A percentile compares a stretch with the other conserved stretches of the same genome.
These are phyloP conservation scores for Aspergillus glaucus DNA, from an alignment of 2,329 filamentous ascomycete genomes.

Conservation along the genomic window DNA sequence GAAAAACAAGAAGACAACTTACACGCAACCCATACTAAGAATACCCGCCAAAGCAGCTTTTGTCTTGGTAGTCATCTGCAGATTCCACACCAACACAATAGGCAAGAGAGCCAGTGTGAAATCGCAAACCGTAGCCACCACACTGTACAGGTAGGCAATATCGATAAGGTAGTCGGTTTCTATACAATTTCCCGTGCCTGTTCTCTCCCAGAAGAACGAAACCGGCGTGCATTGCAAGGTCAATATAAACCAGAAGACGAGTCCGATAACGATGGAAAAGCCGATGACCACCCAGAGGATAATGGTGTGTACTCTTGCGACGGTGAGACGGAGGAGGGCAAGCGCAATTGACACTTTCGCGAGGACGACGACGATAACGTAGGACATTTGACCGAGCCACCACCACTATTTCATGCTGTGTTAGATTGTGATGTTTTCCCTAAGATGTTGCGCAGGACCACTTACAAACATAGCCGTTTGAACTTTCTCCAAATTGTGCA, in stretches of 20 bases:
- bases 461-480: slow-evolving; percentile 31
- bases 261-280: slow-evolving; percentile 41
- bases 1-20: slow-evolving; percentile 12
- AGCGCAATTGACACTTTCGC: slow-evolving; percentile 49
- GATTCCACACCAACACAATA: slow-evolving; percentile 48
- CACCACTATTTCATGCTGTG: slow-evolving; percentile 31
- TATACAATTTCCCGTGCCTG: slow-evolving; percentile 36
- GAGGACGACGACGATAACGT: slow-evolving; percentile 43
- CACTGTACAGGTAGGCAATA: slow-evolving; percentile 50
- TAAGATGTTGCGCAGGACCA: not conserved
- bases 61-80: slow-evolving; percentile 49
- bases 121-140: slow-evolving; percentile 43
- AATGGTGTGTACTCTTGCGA: slow-evolving; percentile 39
- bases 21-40: slow-evolving; percentile 51
- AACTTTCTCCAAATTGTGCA: slow-evolving; percentile 9
- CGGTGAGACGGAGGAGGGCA: slow-evolving; percentile 49
- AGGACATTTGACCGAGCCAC: slow-evolving; percentile 54
- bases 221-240: slow-evolving; percentile 51
- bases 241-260: slow-evolving; percentile 47
- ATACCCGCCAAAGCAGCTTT: slow-evolving; percentile 50
- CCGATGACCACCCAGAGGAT: slow-evolving; percentile 44
- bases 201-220: slow-evolving; percentile 45
- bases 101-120: slow-evolving; percentile 50
- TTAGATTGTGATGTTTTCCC: not conserved
- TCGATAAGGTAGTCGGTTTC: slow-evolving; percentile 43